Evolutionary conservation across 176 grass and related monocot species (phyloP).

Genomic region (Elymus sibiricus): DNA sequence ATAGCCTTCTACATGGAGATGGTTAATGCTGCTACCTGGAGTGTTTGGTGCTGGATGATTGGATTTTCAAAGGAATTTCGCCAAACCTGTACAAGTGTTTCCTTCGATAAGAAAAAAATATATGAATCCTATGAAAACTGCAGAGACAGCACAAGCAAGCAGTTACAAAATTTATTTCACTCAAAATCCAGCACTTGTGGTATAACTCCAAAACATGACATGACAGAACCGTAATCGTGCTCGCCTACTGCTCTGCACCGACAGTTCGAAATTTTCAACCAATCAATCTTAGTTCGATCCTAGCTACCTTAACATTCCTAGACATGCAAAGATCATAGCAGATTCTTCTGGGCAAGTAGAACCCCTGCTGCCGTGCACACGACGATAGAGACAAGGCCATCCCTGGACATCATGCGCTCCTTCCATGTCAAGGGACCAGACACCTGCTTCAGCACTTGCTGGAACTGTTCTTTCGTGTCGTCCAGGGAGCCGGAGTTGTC

Average conservation of each 20-base stretch:
- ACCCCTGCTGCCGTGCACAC: conserved; percentile 44
- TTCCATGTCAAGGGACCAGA: conserved; percentile 64
- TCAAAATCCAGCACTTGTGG: not conserved
- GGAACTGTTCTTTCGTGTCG: conserved; percentile 61
- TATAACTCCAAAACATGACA: not conserved
- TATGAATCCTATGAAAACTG: not conserved
- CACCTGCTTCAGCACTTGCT: conserved; percentile 49
- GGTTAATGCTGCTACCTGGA: no score
- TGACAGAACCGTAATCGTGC: not conserved
- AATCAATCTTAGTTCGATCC: not conserved
- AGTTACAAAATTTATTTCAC: not conserved
- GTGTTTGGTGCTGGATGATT: not conserved
- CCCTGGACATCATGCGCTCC: conserved; percentile 57
- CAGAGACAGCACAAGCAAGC: not conserved
- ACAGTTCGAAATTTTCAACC: not conserved
- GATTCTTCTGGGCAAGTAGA: conserved; percentile 64
- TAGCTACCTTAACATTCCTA: not conserved
- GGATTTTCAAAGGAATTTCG: not conserved
- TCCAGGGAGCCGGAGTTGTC: conserved; percentile 69
- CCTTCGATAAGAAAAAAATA: not conserved
- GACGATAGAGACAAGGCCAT: conserved; percentile 60
- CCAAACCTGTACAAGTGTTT: not conserved
- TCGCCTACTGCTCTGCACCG: not conserved
- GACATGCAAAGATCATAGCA: conserved; percentile 28
- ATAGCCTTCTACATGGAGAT: no score